phyloP scores from a whole-genome alignment of 129 eudicot genomes.

The Flaveria bidentis region DNA sequence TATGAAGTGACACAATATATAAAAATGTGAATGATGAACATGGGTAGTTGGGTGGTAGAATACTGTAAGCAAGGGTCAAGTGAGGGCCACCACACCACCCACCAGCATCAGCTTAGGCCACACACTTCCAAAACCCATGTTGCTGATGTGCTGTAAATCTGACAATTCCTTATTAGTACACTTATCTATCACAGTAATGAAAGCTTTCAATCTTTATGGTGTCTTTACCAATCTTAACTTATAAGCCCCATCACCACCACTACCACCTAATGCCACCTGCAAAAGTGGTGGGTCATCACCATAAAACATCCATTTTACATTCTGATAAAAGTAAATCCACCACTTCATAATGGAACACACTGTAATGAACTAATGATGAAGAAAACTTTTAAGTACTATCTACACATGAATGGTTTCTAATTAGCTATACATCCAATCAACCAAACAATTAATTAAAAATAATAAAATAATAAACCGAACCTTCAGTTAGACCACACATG shows the following conservation, averaged over 20 bases:
- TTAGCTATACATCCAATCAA: background rate
- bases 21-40: constrained; percentile 30
- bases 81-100: constrained; percentile 32
- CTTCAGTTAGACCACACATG: constrained; percentile 92
- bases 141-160: constrained; percentile 42
- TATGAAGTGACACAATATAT: constrained; percentile 9
- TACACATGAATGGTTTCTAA: background rate
- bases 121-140: constrained; percentile 42
- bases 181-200: constrained; percentile 27
- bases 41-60: constrained; percentile 34
- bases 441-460: background rate
- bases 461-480: background rate
- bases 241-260: constrained; percentile 34
- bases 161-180: constrained; percentile 34
- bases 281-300: constrained; percentile 21
- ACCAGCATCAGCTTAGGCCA: constrained; percentile 34
- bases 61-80: constrained; percentile 18
- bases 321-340: constrained; percentile 26
- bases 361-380: constrained; percentile 8
- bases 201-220: constrained; percentile 30
- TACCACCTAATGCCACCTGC: constrained; percentile 28
- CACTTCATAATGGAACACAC: constrained; percentile 17
- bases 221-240: constrained; percentile 37
- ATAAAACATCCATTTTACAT: constrained; percentile 21
- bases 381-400: constrained; percentile 1